These are phyloP conservation scores for Pleurotus tuber-regium DNA, from an alignment of 768 basidiomycete genomes.

Conservation along the genomic window DNA sequence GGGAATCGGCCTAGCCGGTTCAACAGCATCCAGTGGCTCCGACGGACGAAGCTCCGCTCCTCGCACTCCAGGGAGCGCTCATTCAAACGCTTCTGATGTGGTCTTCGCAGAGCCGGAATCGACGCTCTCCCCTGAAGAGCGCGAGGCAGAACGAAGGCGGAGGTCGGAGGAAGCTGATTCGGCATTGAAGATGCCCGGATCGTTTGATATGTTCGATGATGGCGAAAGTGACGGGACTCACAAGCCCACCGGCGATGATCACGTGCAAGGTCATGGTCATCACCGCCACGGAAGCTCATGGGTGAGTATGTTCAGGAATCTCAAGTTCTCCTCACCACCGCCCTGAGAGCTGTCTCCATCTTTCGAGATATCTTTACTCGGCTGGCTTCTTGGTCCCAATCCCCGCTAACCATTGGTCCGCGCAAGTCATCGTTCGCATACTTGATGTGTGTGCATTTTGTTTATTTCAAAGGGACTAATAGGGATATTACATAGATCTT, in stretches of 20 bases:
- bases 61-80: background rate
- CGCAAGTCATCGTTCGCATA: background rate
- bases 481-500: too few species aligned
- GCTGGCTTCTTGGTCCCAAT: background rate
- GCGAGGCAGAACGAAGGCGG: too few species aligned
- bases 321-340: constrained; percentile 12
- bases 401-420: background rate
- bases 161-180: constrained; percentile 22
- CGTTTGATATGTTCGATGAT: constrained; percentile 34
- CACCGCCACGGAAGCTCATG: constrained; percentile 18
- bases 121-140: background rate
- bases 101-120: background rate
- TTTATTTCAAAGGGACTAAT: background rate
- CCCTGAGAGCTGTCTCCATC: background rate
- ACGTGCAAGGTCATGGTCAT: constrained; percentile 7
- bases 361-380: background rate
- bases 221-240: background rate
- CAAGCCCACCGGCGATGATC: too few species aligned
- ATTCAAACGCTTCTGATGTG: background rate
- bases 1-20: background rate
- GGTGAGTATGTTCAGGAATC: constrained; percentile 29
- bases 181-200: constrained; percentile 49
- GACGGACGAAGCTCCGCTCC: background rate
- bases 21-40: background rate
- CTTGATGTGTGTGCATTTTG: background rate